Evolutionary conservation across 1,284 basidiomycete species (phyloP), one percentile per base, ranked within the genome.

Genomic region (Wallemia hederae): DNA sequence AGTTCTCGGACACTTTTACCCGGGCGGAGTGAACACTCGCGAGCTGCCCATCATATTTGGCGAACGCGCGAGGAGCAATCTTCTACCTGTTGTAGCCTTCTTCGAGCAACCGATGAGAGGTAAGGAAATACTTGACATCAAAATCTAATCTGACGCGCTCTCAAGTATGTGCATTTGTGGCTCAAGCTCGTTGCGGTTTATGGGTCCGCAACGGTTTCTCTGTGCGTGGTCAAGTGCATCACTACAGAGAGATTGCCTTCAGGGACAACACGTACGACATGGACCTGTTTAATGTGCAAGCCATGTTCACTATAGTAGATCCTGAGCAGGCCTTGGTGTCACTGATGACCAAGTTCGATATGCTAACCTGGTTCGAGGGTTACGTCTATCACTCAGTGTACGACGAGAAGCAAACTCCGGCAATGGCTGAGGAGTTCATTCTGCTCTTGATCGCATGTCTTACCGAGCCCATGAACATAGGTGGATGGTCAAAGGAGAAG

Each of bases 181-280:
- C 92, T 0, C 94, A 98, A 70, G 90, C 97, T 61, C 80, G 90
- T 19, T 84, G 87, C 1, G 90, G 91, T 1, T 77, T 97, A 24
- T 99, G 94, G 94, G 91, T 96, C 2, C 83, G 92, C 60, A 99
- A 99, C 66, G 94, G 94, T 1, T 87, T 90, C 66, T 85, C 85
- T 3, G 91, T 98, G 65, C 82, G 92, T 1, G 87, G 88, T 0
- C 94, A 98, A 69, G 77, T 91, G n/a, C 76, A 92, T 61, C 91
- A 98, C 70, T 99, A 98, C 70, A 83, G 90, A 55, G 92, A 98
- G 69, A 89, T 89, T 69, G 85, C 85, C 77, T 79, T 97, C 60
- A 82, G 92, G 27, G 94, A 97, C 70, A 78, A 89, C 11, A 97
- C 92, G 68, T 91, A 92, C 69, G 92, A 98, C 70, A 90, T 97